Base-by-base conservation (phyloP, 495 filamentous ascomycete genomes). In the Penicillium riverlandense region DNA sequence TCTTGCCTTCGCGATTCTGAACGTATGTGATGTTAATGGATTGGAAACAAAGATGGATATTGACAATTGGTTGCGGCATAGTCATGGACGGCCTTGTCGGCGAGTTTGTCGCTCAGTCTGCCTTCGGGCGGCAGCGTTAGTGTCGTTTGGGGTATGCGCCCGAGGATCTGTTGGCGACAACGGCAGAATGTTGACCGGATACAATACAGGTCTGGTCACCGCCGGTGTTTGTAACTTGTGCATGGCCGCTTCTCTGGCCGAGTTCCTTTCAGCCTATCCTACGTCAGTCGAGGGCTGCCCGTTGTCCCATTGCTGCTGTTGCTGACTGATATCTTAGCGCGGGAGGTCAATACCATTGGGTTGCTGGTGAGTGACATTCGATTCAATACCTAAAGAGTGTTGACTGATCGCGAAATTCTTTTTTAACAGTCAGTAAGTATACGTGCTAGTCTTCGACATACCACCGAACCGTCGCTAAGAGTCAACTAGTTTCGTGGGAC, bases 321-420 rank as follows among this genome's bases (percentile, higher is more conserved):
- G 27, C 52, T 51, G 48, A 55, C 48, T 2, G 47, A 29, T 28
- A 31, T 4, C 13, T 41, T 41, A 72, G 71, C 10, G 72, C 76
- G 43, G 75, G 75, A 47, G 82, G 82, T 27, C 83, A 86, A 65
- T 87, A 87, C 48, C 81, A 86, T 59, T 88, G 84, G 85, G 84
- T 83, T 11, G 82, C 84, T 78, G 57, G 71, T 71, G 35, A 55
- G 61, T 41, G 40, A 22, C 22, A 22, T 22, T 22, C 22, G 22
- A 22, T 22, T 22, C 6, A 22, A 22, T 22, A 22, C 22, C 6
- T 22, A 4, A 4, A 22, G 22, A 3, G 22, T 22, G 22, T 3
- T 6, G 22, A 22, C 22, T 22, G 22, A 22, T 6, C 2, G 22
- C 22, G 4, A 6, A 22, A 22, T 22, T n/a, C 14, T 37, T 32